Evolutionary conservation across 208 protist species (phyloP).

Genomic region (Tetramitus jugosus): DNA sequence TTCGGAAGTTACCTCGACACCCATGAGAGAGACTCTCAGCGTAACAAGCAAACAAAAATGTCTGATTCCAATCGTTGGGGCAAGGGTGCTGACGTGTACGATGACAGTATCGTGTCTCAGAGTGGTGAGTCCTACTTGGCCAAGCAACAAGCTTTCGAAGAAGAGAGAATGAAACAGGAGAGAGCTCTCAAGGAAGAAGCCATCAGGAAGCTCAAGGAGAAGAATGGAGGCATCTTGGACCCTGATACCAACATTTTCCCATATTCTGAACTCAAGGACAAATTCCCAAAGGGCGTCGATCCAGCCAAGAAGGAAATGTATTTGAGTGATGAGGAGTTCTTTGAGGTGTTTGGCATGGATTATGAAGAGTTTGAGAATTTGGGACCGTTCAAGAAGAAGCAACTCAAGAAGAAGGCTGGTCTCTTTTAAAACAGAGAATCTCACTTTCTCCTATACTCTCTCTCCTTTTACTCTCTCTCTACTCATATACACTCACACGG

Average conservation of each 20-base stretch:
- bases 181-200: neutral
- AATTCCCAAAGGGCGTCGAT: conserved; percentile 20
- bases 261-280: neutral
- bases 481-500: too few species aligned
- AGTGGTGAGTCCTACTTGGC: neutral
- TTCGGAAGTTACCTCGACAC: conserved; percentile 1
- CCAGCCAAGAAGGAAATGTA: conserved; percentile 17
- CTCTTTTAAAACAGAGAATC: conserved; percentile 2
- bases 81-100: neutral
- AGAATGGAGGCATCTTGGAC: neutral
- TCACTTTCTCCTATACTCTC: too few species aligned
- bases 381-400: neutral
- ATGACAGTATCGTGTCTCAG: neutral
- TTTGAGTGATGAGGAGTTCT: neutral
- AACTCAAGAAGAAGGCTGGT: neutral
- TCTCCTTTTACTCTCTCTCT: too few species aligned
- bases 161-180: neutral
- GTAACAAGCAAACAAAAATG: neutral
- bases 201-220: neutral
- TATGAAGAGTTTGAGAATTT: neutral
- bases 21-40: neutral
- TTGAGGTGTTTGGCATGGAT: neutral
- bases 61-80: neutral
- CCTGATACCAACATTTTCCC: neutral
- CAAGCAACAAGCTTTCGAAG: neutral